Base-by-base conservation (phyloP, 1,284 basidiomycete species). In the Ustilago xerochloae region DNA sequence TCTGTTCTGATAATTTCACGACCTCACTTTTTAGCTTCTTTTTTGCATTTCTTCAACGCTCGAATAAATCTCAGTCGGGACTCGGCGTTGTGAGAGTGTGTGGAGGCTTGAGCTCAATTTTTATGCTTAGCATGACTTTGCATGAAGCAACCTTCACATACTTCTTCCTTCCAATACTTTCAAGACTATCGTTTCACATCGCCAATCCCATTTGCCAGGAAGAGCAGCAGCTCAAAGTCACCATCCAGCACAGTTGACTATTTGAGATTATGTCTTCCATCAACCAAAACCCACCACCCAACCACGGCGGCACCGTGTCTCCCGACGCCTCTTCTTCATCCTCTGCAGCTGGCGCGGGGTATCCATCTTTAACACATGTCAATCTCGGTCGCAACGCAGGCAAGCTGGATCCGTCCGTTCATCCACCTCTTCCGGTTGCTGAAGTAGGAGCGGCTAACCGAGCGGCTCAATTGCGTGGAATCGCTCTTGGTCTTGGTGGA, bases 371-470 rank as follows among this genome's bases (percentile, higher is more conserved):
- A 32, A 39, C 54, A 10, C 48, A 38, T 20, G 24, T 64, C 4
- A 41, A 35, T 4, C 58, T 71, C 16, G 70, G 70, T 20, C 63
- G 70, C 3, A 67, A 67, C 18, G 63, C 70, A 1, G 63, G 64
- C 41, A 73, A 67, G 39, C 56, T 73, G 2, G 64, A 73, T 20
- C 60, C 63, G 0, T 24, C 33, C 15, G 48, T 57, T 13, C 73
- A 75, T 52, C 73, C 73, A 0, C 68, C 63, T 1, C 61, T 75
- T 5, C 68, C 73, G 12, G 58, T 75, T 9, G 63, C 45, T 7
- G 22, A 67, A 20, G 68, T 75, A 0, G 73, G 73, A 18, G 54
- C 53, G 5, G 73, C 73, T n/a, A 75, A 71, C 30, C 68, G 68
- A 1, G 35, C 61, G 0, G 73, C 73, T 16, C 73, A 75, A 38